Evolutionary conservation across 805 yeast species (phyloP), one percentile per base, ranked within the genome.

Genomic region (Candida fluviatilis): DNA sequence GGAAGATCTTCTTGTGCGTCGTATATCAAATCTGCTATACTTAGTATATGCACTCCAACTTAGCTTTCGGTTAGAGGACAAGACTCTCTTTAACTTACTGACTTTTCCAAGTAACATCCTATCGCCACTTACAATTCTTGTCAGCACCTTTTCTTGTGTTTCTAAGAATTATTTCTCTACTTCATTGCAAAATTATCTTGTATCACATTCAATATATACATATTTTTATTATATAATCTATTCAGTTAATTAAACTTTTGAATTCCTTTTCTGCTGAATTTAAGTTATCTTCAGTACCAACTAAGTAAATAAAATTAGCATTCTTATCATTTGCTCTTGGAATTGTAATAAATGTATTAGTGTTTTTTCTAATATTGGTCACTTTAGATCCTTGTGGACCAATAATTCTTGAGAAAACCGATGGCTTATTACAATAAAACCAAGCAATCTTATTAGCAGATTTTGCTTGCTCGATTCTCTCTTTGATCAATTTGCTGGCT

Each of bases 321-420:
- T 71, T 53, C 44, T 71, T 65, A 44, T 80, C 84, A 34, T 58
- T 59, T 33, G 64, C 63, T 58, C 78, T 77, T 48, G 93, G 95
- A 38, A 84, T 78, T 35, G 71, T 68, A 44, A 85, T 75, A 40
- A 75, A 69, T 27, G 83, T 70, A 14, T 75, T 77, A 15, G 84
- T 67, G 41, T 71, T 64, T 18, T 66, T 64, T 65, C 93, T 79
- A 42, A 86, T 71, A 46, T 64, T 63, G 51, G 73, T 78, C 54
- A 87, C 69, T 44, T 75, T 78, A 25, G 79, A 62, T 34, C 96
- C 96, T 48, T 77, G 82, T 12, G 87, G 79, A 6, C 96, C 96
- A 46, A 88, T 76, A 37, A 87, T 68, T 55, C 71, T 75, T 41
- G 82, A 74, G 58, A 84, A 82, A 18, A 61, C 54, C 11, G 78